A percentile compares a stretch with the other conserved stretches of the same genome.
Conservation (phyloP, 305 asterid species). For the Fraxinus angustifolia region DNA sequence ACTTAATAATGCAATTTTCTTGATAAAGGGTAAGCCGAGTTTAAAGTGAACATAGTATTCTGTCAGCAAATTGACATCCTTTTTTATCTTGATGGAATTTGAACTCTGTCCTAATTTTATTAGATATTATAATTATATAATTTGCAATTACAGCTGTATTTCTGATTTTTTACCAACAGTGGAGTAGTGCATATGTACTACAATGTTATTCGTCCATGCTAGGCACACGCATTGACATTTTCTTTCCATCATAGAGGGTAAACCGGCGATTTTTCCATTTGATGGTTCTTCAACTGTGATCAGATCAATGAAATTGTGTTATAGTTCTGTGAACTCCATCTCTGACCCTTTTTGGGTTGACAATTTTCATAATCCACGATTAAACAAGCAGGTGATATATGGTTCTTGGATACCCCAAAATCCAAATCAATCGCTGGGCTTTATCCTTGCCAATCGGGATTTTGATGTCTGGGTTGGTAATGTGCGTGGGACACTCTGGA, state of each 20-base stretch:
- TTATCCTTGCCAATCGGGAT: slow-evolving; percentile 84
- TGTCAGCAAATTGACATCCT: neutral
- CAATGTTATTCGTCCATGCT: neutral
- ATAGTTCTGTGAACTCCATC: neutral
- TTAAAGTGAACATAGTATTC: neutral
- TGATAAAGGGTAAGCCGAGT: neutral
- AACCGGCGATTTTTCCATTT: neutral
- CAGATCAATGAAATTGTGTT: neutral
- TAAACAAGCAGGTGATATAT: slow-evolving; percentile 88
- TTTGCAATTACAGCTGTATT: neutral
- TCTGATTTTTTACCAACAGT: neutral
- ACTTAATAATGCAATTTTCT: slow-evolving; percentile 15
- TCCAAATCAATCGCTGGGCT: slow-evolving; percentile 76
- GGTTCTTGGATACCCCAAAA: slow-evolving; percentile 86
- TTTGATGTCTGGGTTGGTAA: slow-evolving; percentile 98
- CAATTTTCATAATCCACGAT: slow-evolving; percentile 16
- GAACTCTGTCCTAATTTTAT: neutral
- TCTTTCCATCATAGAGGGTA: neutral
- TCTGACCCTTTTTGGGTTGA: slow-evolving; percentile 3
- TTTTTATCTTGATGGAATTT: neutral
- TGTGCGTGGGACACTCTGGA: slow-evolving; percentile 95
- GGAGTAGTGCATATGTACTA: neutral
- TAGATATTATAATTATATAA: neutral
- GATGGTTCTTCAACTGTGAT: neutral
- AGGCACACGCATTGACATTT: neutral